These are phyloP conservation scores for Alternaria consortialis DNA, from an alignment of 2,329 filamentous ascomycete genomes.

Conservation along the genomic window DNA sequence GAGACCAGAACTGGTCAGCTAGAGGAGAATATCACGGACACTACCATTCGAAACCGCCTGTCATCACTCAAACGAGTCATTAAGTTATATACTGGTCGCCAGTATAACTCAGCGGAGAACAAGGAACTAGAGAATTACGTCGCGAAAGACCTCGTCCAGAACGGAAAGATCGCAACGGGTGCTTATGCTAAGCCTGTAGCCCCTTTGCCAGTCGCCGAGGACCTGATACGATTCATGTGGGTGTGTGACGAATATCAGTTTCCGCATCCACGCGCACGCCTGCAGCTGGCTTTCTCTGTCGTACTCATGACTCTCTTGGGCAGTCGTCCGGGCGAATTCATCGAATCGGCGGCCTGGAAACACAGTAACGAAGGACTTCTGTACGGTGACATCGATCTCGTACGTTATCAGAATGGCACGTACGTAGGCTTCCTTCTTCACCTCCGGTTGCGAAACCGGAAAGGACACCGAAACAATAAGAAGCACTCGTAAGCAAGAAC, in stretches of 20 bases:
- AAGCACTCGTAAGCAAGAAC: constrained; percentile 6
- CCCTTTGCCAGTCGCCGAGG: constrained; percentile 8
- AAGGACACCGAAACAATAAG: constrained; percentile 10
- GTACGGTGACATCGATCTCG: constrained; percentile 7
- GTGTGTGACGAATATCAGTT: constrained; percentile 17
- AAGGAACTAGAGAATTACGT: constrained; percentile 4
- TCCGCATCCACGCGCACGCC: constrained; percentile 6
- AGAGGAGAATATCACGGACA: constrained; percentile 17
- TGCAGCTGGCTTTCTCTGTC: constrained; percentile 16
- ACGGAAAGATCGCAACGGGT: not conserved
- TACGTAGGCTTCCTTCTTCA: constrained; percentile 7
- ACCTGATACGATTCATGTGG: constrained; percentile 17
- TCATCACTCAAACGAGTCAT: constrained; percentile 16
- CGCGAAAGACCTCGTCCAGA: not conserved
- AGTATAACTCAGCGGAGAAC: constrained; percentile 15
- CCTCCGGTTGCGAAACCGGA: constrained; percentile 7
- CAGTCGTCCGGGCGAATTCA: constrained; percentile 8
- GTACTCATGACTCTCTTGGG: not conserved
- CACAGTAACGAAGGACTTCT: constrained; percentile 12
- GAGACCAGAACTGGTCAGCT: constrained; percentile 9
- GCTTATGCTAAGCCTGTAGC: constrained; percentile 14
- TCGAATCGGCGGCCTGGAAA: constrained; percentile 7
- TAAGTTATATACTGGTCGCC: constrained; percentile 11
- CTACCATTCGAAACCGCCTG: constrained; percentile 13
- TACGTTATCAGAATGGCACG: not conserved